Evolutionary conservation across 306 rosid genomes (phyloP).

Genomic region (Leucaena leucocephala): DNA sequence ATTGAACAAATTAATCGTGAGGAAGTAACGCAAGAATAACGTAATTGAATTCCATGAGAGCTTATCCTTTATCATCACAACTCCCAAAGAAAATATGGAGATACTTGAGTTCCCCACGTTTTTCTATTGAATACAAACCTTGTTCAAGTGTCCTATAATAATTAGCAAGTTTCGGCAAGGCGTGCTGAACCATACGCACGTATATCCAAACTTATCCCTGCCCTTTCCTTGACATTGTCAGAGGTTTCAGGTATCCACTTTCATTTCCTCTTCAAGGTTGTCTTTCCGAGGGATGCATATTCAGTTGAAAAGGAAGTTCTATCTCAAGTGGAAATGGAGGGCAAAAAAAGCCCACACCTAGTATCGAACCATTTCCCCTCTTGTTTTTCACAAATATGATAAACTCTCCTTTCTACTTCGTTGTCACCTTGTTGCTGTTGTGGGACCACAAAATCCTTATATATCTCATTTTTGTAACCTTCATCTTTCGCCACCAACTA

Average conservation of each 20-base stretch:
- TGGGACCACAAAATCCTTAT: slow-evolving; percentile 53
- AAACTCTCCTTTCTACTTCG: slow-evolving; percentile 44
- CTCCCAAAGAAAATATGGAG: slow-evolving; percentile 1
- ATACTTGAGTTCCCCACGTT: neutral
- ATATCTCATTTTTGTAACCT: slow-evolving; percentile 33
- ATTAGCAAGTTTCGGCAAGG: slow-evolving; percentile 17
- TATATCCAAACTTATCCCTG: slow-evolving; percentile 23
- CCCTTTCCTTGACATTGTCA: slow-evolving; percentile 36
- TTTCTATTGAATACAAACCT: slow-evolving; percentile 29
- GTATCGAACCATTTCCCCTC: slow-evolving; percentile 3
- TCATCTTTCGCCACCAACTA: neutral
- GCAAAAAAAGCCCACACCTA: slow-evolving; percentile 22
- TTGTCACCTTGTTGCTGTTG: slow-evolving; percentile 31
- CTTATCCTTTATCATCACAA: slow-evolving; percentile 25
- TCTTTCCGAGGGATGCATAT: slow-evolving; percentile 19
- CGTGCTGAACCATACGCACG: slow-evolving; percentile 11
- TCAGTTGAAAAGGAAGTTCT: slow-evolving; percentile 31
- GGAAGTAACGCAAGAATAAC: no score
- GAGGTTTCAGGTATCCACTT: slow-evolving; percentile 7
- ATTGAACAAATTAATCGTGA: no score
- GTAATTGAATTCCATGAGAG: neutral
- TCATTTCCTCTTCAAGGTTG: slow-evolving; percentile 14
- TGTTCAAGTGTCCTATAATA: slow-evolving; percentile 2
- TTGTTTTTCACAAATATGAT: slow-evolving; percentile 35
- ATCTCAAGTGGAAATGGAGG: slow-evolving; percentile 15